A percentile compares a stretch with the other conserved stretches of the same genome.
Evolutionary conservation across 768 basidiomycete species (phyloP).

Genomic region (Trametes elegans): DNA sequence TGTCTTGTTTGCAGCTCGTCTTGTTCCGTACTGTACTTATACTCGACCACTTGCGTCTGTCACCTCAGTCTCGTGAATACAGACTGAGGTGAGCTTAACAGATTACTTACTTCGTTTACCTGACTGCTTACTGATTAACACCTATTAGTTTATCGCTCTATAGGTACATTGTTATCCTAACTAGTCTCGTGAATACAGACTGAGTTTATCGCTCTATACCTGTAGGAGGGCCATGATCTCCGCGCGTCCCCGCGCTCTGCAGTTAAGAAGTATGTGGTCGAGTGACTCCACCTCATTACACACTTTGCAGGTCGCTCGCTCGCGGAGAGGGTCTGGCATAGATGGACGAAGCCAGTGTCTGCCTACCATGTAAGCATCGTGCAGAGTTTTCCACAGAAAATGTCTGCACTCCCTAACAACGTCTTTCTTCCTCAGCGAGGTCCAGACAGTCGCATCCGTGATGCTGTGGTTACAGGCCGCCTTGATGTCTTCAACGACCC

Average conservation of each 20-base stretch:
- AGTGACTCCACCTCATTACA: neutral
- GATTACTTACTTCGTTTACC: too few relatives aligned
- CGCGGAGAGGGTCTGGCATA: neutral
- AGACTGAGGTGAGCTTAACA: too few relatives aligned
- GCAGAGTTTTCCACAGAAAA: neutral
- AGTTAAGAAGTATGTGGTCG: neutral
- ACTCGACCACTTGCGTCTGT: too few relatives aligned
- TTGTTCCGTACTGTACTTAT: too few relatives aligned
- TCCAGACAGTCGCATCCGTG: neutral
- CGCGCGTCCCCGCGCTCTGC: neutral
- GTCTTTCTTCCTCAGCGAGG: neutral
- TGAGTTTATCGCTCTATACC: too few relatives aligned
- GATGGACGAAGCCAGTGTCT: neutral
- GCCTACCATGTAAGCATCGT: neutral
- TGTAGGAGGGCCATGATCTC: neutral
- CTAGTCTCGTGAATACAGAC: too few relatives aligned
- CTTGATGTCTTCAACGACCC: neutral
- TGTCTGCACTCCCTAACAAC: neutral
- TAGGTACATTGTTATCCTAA: too few relatives aligned
- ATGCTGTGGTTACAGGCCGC: neutral
- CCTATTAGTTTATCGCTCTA: too few relatives aligned
- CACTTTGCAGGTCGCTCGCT: neutral
- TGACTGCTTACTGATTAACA: too few relatives aligned
- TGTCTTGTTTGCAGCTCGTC: too few relatives aligned
- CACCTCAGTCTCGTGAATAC: too few relatives aligned